These are phyloP conservation scores for Acorus calamus DNA, from an alignment of 106 monocot species.

Conservation along the genomic window DNA sequence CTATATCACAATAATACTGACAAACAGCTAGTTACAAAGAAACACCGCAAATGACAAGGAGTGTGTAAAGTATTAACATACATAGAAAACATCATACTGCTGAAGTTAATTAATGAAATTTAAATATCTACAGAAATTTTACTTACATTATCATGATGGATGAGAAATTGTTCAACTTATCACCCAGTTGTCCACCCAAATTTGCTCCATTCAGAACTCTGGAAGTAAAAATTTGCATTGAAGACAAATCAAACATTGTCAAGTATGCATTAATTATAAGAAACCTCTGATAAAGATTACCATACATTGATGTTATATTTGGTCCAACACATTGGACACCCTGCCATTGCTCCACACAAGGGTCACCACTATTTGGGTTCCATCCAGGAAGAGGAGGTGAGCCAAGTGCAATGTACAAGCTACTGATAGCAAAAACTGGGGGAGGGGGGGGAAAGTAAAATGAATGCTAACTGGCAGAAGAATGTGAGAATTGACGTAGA, in stretches of 20 bases:
- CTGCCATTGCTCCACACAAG: conserved; percentile 76
- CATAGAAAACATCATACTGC: too few relatives aligned
- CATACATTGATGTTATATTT: conserved; percentile 84
- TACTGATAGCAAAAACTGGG: conserved; percentile 88
- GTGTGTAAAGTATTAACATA: too few relatives aligned
- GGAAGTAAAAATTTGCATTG: conserved; percentile 9
- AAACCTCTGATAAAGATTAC: conserved; percentile 10
- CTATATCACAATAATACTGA: background rate
- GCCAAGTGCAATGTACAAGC: conserved; percentile 67
- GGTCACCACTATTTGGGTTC: conserved; percentile 80
- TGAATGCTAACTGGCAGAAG: too few relatives aligned
- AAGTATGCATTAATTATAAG: background rate
- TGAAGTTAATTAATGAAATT: background rate
- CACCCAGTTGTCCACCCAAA: conserved; percentile 79
- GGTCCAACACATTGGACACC: conserved; percentile 70
- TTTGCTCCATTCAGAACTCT: conserved; percentile 85
- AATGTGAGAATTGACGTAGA: too few relatives aligned
- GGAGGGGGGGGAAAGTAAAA: conserved; percentile 3
- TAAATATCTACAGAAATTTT: background rate
- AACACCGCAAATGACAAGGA: background rate
- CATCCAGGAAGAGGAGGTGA: conserved; percentile 87
- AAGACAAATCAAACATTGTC: background rate
- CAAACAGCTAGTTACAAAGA: background rate
- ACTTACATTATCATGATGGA: conserved; percentile 80
- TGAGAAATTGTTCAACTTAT: conserved; percentile 56